Conservation (phyloP, 306 rosid genomes). For the Prunus mume region DNA sequence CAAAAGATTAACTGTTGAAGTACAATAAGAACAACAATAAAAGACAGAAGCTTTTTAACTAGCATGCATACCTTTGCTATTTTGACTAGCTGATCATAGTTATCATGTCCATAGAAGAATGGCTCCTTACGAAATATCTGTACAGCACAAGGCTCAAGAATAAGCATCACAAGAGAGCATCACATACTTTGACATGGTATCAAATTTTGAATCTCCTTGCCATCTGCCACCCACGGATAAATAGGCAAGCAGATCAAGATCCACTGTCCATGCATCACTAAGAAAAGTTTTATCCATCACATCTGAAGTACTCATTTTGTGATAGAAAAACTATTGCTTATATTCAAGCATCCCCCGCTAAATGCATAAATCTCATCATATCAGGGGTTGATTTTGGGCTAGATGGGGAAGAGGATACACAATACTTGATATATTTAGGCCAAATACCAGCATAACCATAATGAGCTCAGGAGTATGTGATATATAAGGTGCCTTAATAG, state of each 20-base stretch:
- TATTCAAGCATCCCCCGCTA: neutral
- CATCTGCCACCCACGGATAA: conserved; percentile 26
- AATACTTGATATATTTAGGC: neutral
- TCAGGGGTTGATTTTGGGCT: neutral
- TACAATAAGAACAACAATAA: neutral
- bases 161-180: conserved; percentile 38
- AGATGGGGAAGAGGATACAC: neutral
- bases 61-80: conserved; percentile 66
- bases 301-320: neutral
- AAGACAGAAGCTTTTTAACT: neutral
- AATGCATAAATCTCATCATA: neutral
- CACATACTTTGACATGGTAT: conserved; percentile 14
- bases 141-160: conserved; percentile 33
- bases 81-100: conserved; percentile 87
- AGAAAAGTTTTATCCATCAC: neutral
- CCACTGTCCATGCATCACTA: conserved; percentile 2
- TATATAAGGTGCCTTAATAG: neutral
- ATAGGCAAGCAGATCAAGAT: conserved; percentile 33
- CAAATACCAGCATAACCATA: neutral
- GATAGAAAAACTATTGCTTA: neutral
- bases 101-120: conserved; percentile 94
- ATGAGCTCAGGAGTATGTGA: neutral
- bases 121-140: conserved; percentile 98
- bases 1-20: neutral
- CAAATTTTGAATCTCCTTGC: conserved; percentile 23